These are phyloP conservation scores for Carex pumila DNA, from an alignment of 176 grass and related monocot genomes.

Conservation along the genomic window DNA sequence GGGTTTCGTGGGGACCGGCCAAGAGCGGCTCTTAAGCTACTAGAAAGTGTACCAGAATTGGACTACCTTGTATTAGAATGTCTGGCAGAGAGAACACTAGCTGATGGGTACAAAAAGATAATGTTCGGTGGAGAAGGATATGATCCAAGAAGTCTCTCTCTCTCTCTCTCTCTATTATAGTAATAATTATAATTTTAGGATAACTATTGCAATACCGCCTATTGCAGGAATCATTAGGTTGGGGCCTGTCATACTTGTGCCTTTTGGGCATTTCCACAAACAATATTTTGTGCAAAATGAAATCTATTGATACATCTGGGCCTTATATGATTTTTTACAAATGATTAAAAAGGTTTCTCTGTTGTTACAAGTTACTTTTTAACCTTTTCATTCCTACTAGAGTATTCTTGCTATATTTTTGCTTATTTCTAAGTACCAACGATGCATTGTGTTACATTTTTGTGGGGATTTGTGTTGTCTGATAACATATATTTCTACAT, in stretches of 20 bases:
- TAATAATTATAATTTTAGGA: neutral
- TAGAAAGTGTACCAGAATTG: slow-evolving; percentile 61
- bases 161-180: slow-evolving; percentile 13
- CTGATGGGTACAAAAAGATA: slow-evolving; percentile 58
- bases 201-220: neutral
- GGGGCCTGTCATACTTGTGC: neutral
- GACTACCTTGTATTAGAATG: slow-evolving; percentile 90
- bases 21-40: slow-evolving; percentile 59
- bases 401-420: neutral
- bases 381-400: neutral
- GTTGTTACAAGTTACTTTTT: neutral
- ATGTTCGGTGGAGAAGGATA: slow-evolving; percentile 69
- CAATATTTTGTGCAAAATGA: neutral
- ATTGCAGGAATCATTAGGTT: neutral
- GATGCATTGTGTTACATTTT: neutral
- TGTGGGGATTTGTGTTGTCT: neutral
- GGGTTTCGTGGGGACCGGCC: slow-evolving; percentile 83
- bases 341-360: neutral
- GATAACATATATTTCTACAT: neutral
- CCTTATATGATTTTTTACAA: neutral
- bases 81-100: slow-evolving; percentile 87
- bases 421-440: neutral
- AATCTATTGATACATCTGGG: neutral
- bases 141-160: slow-evolving; percentile 53
- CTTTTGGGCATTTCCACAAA: neutral